Base-by-base conservation (phyloP, 2,329 filamentous ascomycete genomes). In the Huntiella decipiens region DNA sequence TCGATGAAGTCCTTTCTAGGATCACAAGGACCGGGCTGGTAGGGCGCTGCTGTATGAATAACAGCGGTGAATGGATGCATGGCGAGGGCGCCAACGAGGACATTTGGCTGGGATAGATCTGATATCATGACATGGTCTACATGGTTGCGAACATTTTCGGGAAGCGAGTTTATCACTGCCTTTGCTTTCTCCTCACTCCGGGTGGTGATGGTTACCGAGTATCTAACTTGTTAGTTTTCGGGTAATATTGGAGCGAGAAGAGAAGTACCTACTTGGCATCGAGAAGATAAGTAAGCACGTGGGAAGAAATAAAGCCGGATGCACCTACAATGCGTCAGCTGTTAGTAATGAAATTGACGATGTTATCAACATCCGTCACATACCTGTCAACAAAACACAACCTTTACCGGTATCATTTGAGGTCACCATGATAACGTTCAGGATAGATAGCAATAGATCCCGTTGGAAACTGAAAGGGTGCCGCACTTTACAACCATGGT, bases 11-110 rank as follows among this genome's bases (percentile, higher is more conserved):
- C 67, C 13, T 56, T 59, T 7, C 60, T 55, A 4, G 61, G 60
- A 47, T 67, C 64, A 3, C 71, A 68, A 40, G 78, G 68, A 42
- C 76, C 74, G 57, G 77, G 71, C 54, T 82, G 77, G 63, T 82
- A 87, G 0, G 83, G 82, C 0, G 73, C 78, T 2, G 81, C 79
- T 4, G 79, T 83, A 58, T 85, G 79, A 44, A 85, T 67, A 42
- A 88, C 79, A 39, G 71, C 77, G 54, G 83, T 77, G 51, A 88
- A 82, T 0, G 75, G 72, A 0, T 61, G 36, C 16, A 49, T 49
- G 38, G 39, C 35, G 31, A 49, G 22, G n/a, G 47, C 71, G 50
- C 71, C 60, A 48, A 81, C 72, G 53, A 91, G 92, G 17, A 80
- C 82, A 13, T 71, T 72, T 16, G 75, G 68, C 51, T 74, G 57